Base-by-base conservation (phyloP, 2,329 filamentous ascomycete genomes). In the Allantophomopsis lycopodina region DNA sequence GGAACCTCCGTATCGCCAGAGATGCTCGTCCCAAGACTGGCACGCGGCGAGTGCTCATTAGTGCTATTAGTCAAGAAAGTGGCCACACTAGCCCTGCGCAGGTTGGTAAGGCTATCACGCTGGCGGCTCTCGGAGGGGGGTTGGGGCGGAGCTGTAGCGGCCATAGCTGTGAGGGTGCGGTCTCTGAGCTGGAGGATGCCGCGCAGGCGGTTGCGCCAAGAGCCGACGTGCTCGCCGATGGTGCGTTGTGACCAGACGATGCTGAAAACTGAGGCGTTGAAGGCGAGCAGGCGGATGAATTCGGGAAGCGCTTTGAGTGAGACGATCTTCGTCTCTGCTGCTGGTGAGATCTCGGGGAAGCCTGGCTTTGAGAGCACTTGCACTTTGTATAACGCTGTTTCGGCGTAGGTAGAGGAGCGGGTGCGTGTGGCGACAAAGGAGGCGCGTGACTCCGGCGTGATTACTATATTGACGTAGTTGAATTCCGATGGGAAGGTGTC, bases 391-490 rank as follows among this genome's bases (percentile, higher is more conserved):
- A 89, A 96, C 52, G 54, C 40, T 57, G 53, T 48, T 51, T 54
- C 47, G 56, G 55, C 50, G 52, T 54, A 50, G 48, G 47, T 53
- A 51, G 50, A 52, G 3, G 58, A 55, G 36, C 59, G 53, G 39
- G 70, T 61, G 14, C 77, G 65, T 5, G 71, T 74, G 37, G 82
- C 77, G 31, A 85, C 70, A 53, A 88, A 89, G 2, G 80, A 82
- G 2, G 78, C 77, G 32, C 79, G 72, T 4, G 86, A 88, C 45
- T 88, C 83, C 0, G 91, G 91, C 2, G 84, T 85, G 53, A 98
- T 89, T 50, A 96, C 82, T 51, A 98, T 96, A 56, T 95, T 87
- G 55, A 98, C 87, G 54, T 84, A 94, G 55, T 95, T 96, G 67
- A 98, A 94, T 42, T 89, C 83, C 0, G 87, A 93, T 1, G 86